Evolutionary conservation across 2,329 filamentous ascomycete species (phyloP), one percentile per base, ranked within the genome.

Genomic region (Aspergillus latus): DNA sequence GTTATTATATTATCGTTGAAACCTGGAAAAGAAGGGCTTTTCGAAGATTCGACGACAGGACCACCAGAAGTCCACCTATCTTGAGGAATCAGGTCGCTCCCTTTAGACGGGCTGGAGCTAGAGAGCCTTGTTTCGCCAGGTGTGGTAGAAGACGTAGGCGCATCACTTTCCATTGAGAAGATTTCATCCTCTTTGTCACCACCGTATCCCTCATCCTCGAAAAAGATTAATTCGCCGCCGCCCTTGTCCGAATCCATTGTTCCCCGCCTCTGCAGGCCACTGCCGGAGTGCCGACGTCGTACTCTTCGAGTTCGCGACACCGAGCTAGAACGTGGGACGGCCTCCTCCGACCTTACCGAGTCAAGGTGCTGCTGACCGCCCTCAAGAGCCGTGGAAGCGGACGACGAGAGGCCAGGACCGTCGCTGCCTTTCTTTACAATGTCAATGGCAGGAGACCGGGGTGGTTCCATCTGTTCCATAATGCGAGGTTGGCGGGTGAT

Each of bases 161-260:
- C 53, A 59, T 79, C 77, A 15, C 84, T 81, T 64, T 89, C 87
- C 85, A 89, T 89, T 2, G 81, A 68, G 64, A 90, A 89, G 5
- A 88, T 84, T 34, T 83, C 81, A 62, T 90, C 88, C 59, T 88
- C 88, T 62, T 86, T 85, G 72, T 93, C 92, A 1, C 85, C 89
- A 42, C 86, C 86, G 67, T 95, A 93, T 21, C 92, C 91, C 29
- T 93, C 90, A 64, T 95, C 90, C 67, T 96, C 92, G 66, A 89
- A 92, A 64, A 92, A 96, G 70, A 96, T 87, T n/a, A 97, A 80
- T 60, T 89, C 83, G n/a, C 90, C 84, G n/a, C 90, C 88, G 51
- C 88, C 81, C 8, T 84, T 80, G 10, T 87, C 83, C 15, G 82
- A 82, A 46, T 82, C 80, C 5, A 96, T 88, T 60, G 91, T 89